Evolutionary conservation across 768 basidiomycete genomes (phyloP), one percentile per base, ranked within the genome.

Genomic region (Dentipellis sp.): DNA sequence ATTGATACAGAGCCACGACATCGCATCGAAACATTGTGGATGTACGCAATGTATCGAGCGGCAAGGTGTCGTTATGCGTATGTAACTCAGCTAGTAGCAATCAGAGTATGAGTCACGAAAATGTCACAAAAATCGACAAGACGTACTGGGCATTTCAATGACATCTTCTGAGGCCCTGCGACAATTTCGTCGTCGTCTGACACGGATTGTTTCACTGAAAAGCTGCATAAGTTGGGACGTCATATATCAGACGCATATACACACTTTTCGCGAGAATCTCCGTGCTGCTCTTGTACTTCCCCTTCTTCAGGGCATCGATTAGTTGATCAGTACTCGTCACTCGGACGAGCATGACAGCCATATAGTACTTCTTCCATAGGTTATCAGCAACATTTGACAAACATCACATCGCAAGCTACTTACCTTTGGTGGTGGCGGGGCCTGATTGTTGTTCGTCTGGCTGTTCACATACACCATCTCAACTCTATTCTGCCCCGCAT

Each of bases 381-480:
- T 56, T 40, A 38, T 50, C 23, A 50, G 29, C 6, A 29, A 45
- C 19, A 7, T 10, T 21, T 50, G 48, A 22, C 11, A 16, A 5
- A 11, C 9, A 29, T 29, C 29, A 6, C 29, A 29, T 29, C 29
- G 29, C 29, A 29, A 29, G 29, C 29, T 29, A 56, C 76, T 56
- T 52, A 89, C 91, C 76, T 92, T 92, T 19, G 82, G 72, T 53
- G 80, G 80, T 11, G 77, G 74, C 47, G 88, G 86, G 62, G 88
- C 85, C 60, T 88, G 61, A 40, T 61, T 61, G 34, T 46, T 61
- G 17, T 57, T 60, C 10, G 59, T 55, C 45, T 62, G 86, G 61
- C 88, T 92, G 63, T 94, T 94, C 40, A 94, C 87, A 67, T 93
- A 94, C 3, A 92, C 81, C 80, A 94, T 89, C 62, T 94, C 91